Evolutionary conservation across 1,284 basidiomycete genomes (phyloP).

Genomic region (Mycosarcoma maydis): DNA sequence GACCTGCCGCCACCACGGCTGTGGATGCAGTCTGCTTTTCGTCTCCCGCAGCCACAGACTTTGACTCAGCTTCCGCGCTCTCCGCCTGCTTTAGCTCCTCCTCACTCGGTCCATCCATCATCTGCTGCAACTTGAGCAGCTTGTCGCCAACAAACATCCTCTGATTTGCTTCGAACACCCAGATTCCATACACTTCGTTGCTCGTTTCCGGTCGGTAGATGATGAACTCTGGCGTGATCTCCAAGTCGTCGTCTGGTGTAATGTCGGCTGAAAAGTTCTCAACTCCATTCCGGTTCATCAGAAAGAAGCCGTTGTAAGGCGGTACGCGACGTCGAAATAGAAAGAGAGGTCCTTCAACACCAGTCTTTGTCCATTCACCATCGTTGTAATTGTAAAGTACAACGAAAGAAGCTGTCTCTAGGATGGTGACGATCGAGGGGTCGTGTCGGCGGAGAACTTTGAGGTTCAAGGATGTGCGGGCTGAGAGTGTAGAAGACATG

Average conservation of each 20-base stretch:
- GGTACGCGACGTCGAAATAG: slow-evolving; percentile 79
- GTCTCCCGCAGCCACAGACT: neutral
- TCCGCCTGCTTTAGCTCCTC: slow-evolving; percentile 16
- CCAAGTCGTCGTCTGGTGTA: slow-evolving; percentile 80
- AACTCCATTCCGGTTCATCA: slow-evolving; percentile 85
- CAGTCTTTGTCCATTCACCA: slow-evolving; percentile 75
- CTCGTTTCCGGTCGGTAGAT: slow-evolving; percentile 76
- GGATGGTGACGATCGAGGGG: slow-evolving; percentile 79
- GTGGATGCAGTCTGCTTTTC: neutral
- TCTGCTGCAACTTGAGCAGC: slow-evolving; percentile 58
- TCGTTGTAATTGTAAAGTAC: slow-evolving; percentile 65
- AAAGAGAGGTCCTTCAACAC: slow-evolving; percentile 87
- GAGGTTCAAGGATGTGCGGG: slow-evolving; percentile 72
- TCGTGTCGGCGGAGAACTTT: slow-evolving; percentile 83
- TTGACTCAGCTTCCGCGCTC: neutral
- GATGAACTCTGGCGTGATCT: slow-evolving; percentile 73
- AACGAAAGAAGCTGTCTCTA: slow-evolving; percentile 85
- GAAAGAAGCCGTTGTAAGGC: slow-evolving; percentile 85
- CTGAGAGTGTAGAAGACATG: slow-evolving; percentile 33
- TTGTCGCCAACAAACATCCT: slow-evolving; percentile 74
- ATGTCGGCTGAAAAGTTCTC: slow-evolving; percentile 82
- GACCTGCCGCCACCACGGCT: neutral
- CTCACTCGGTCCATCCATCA: slow-evolving; percentile 29
- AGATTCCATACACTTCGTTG: slow-evolving; percentile 76
- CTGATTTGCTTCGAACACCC: slow-evolving; percentile 79